Evolutionary conservation across 2,329 filamentous ascomycete species (phyloP), one percentile per base, ranked within the genome.

Genomic region (Fusarium foetens): DNA sequence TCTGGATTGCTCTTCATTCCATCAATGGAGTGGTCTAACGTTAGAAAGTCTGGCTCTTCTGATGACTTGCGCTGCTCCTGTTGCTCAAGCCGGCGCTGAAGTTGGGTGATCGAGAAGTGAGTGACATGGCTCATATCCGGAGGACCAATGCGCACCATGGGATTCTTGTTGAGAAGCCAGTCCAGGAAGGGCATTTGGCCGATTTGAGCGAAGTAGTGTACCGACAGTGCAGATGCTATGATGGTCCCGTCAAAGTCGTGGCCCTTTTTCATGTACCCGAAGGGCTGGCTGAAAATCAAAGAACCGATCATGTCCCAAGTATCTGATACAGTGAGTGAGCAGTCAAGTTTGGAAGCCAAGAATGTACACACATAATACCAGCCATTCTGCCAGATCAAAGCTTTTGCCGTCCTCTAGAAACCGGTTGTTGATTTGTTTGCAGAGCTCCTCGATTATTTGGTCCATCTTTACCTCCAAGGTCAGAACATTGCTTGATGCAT

Each of bases 261-360:
- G 17, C 79, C 76, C 5, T 79, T 76, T 46, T 83, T 74, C 43
- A 85, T 76, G 68, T 84, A 85, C 11, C 83, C 83, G 57, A 85
- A 81, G 38, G 79, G 78, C 16, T 80, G 75, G 49, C 82, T 81
- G 49, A 83, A 85, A 27, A 81, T 82, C 29, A 84, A 72, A 39
- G 81, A 79, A 33, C 83, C 82, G 55, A 84, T 81, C 17, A 84
- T 80, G 59, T 86, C 83, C 76, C 82, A 84, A 9, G 81, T 73
- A 27, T 71, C 68, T 71, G 19, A 19, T 10, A 19, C 17, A 11
- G 2, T 19, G 35, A 36, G 17, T 10, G 6, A 19, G 35, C 10
- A 19, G 35, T 19, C 2, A 36, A 36, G 5, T 0, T 19, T 36
- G 17, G 17, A 11, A 10, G 35, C 6, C 9, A 36, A 10, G 10